Evolutionary conservation across 1,284 basidiomycete genomes (phyloP), one percentile per base, ranked within the genome.

Genomic region (Ustilago xerochloae): DNA sequence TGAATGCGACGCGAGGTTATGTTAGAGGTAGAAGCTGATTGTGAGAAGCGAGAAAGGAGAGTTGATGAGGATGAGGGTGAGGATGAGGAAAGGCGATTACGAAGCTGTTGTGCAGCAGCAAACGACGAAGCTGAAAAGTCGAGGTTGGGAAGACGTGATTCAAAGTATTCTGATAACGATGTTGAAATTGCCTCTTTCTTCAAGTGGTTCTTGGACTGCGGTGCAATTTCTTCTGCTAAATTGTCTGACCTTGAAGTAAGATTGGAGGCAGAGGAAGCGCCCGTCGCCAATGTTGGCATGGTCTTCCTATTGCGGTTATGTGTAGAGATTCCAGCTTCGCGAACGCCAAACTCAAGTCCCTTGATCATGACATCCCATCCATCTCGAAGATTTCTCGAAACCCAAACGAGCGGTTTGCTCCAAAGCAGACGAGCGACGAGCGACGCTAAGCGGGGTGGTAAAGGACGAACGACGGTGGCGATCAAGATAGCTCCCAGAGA

Each of bases 361-460:
- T 47, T 53, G 33, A 74, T 69, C 62, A 74, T 74, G 16, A 69
- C 56, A 30, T 57, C 63, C 71, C 71, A 74, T 6, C 71, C 71
- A 12, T 64, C 57, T n/a, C 58, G 65, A 22, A 74, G n/a, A 28
- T 74, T 65, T 36, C n/a, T 52, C 29, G 65, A 55, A 15, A 74
- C 22, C 71, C 71, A 74, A 0, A 56, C 47, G 0, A 69, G n/a
- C 1, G 71, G 71, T n/a, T 49, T 56, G 32, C 53, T 61, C 16
- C 24, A 38, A 6, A 73, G 29, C 33, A 58, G 2, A 0, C 45
- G 5, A 6, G 58, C 26, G 12, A 67, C 4, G 4, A 61, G 9
- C 1, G 60, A 55, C 10, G 60, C 66, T 13, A 69, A 18, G 22
- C 60, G 51, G 1, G 60, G 70, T 20, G 70, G 70, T 6, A 73